These are phyloP conservation scores for Hirschfeldia incana DNA, from an alignment of 345 rosid species.

Conservation along the genomic window DNA sequence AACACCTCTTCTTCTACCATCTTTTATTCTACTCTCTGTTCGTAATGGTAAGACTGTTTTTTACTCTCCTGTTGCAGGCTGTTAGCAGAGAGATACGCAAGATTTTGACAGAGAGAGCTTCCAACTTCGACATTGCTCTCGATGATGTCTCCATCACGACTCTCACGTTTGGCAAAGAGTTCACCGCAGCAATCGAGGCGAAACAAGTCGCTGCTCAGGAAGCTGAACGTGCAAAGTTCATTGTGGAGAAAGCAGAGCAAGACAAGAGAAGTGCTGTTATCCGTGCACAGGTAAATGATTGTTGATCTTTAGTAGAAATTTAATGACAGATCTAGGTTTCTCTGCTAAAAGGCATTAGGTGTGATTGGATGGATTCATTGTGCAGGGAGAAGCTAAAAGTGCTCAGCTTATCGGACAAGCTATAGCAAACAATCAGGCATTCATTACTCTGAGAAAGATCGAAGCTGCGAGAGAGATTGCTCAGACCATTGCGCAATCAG, in stretches of 20 bases:
- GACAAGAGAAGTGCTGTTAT: not conserved
- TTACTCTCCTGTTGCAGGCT: not conserved
- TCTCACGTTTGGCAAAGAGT: not conserved
- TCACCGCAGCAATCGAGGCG: not conserved
- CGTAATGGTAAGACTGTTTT: not conserved
- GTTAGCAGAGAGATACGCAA: not conserved
- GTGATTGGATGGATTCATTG: not conserved
- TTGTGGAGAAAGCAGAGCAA: not conserved
- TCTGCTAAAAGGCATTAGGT: not conserved
- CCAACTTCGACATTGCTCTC: constrained; percentile 1
- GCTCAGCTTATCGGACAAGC: not conserved
- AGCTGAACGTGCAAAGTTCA: not conserved
- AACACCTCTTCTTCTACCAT: not conserved
- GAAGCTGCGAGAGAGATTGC: constrained; percentile 5
- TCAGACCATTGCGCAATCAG: not conserved
- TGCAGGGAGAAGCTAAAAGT: constrained; percentile 2
- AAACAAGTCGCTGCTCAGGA: not conserved
- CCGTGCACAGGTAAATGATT: not conserved
- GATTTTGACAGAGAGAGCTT: not conserved
- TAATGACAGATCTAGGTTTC: not conserved
- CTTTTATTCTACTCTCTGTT: not conserved
- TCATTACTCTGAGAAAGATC: not conserved
- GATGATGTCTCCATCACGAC: not conserved
- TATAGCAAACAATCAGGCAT: not conserved
- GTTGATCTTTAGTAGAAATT: not conserved